A percentile compares a stretch with the other conserved stretches of the same genome.
These are phyloP conservation scores for Echria macrotheca DNA, from an alignment of 495 filamentous ascomycete species.

Conservation along the genomic window DNA sequence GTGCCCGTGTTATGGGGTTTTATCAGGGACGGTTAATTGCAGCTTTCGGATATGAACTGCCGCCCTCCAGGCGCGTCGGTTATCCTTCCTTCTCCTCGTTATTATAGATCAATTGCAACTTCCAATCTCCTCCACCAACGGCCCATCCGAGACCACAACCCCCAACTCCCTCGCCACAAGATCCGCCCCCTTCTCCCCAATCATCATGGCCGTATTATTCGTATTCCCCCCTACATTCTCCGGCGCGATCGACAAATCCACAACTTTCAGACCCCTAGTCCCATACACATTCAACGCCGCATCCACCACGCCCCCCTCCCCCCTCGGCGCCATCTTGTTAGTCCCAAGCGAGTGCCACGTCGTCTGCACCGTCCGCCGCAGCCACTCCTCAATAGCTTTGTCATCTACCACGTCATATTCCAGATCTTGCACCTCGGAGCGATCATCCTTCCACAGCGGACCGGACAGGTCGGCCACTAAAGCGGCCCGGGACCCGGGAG, in stretches of 20 bases:
- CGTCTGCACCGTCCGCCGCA: conserved; percentile 14
- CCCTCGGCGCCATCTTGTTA: conserved; percentile 19
- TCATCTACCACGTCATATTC: conserved; percentile 44
- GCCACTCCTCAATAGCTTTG: conserved; percentile 17
- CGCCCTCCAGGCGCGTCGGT: no score
- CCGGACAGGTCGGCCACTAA: conserved; percentile 30
- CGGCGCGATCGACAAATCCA: conserved; percentile 43
- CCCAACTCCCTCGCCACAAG: conserved; percentile 51
- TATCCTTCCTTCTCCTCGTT: no score
- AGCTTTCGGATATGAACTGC: no score
- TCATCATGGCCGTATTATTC: conserved; percentile 51
- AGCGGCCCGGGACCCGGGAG: conserved; percentile 38
- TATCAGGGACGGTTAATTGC: no score
- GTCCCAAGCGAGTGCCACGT: conserved; percentile 29
- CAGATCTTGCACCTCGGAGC: conserved; percentile 15
- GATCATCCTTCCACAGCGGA: background rate
- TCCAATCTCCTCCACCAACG: no score
- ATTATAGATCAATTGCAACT: no score
- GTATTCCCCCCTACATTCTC: conserved; percentile 59
- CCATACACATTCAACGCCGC: conserved; percentile 19
- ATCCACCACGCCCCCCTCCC: conserved; percentile 18
- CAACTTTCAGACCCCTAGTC: conserved; percentile 17
- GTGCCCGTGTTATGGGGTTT: no score
- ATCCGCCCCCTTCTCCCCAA: conserved; percentile 58
- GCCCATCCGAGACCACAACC: conserved; percentile 1